Conservation (phyloP, 2,329 filamentous ascomycete species). For the Claviceps pusilla region DNA sequence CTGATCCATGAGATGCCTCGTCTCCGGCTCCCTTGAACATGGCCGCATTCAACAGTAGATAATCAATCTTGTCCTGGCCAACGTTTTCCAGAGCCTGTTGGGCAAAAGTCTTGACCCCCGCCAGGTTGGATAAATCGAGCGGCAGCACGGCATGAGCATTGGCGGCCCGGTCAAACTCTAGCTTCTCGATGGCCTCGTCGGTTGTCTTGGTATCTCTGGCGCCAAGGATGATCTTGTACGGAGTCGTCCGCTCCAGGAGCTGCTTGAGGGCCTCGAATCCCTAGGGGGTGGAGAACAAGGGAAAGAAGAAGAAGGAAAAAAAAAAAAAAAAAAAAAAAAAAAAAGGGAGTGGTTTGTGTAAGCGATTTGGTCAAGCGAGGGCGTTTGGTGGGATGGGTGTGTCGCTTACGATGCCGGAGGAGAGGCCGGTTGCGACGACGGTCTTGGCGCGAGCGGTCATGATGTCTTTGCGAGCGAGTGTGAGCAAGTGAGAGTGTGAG, state of each 20-base stretch:
- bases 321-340: not conserved
- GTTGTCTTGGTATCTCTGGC: slow-evolving; percentile 29
- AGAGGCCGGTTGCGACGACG: slow-evolving; percentile 33
- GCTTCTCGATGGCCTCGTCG: slow-evolving; percentile 24
- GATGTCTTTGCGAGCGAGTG: not conserved
- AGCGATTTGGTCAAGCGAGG: not conserved
- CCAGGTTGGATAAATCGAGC: slow-evolving; percentile 31
- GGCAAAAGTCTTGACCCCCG: slow-evolving; percentile 31
- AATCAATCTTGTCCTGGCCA: slow-evolving; percentile 28
- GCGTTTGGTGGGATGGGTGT: not conserved
- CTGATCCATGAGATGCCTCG: slow-evolving; percentile 24
- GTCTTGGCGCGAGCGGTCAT: slow-evolving; percentile 31
- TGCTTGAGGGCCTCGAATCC: slow-evolving; percentile 39
- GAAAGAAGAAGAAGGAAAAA: too few species aligned
- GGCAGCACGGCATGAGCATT: slow-evolving; percentile 31
- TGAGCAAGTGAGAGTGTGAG: too few species aligned
- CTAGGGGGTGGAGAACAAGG: slow-evolving; percentile 13
- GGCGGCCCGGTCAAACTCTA: slow-evolving; percentile 25
- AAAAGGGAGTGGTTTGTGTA: not conserved
- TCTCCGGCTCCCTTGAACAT: slow-evolving; percentile 22
- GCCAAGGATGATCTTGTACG: slow-evolving; percentile 34
- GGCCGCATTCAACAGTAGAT: slow-evolving; percentile 34
- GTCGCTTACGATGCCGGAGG: slow-evolving; percentile 31
- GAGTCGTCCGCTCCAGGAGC: slow-evolving; percentile 28
- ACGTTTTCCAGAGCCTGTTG: slow-evolving; percentile 26